A percentile compares a stretch with the other conserved stretches of the same genome.
Conservation (phyloP, 441 rosid genomes). For the Omphalea diandra region DNA sequence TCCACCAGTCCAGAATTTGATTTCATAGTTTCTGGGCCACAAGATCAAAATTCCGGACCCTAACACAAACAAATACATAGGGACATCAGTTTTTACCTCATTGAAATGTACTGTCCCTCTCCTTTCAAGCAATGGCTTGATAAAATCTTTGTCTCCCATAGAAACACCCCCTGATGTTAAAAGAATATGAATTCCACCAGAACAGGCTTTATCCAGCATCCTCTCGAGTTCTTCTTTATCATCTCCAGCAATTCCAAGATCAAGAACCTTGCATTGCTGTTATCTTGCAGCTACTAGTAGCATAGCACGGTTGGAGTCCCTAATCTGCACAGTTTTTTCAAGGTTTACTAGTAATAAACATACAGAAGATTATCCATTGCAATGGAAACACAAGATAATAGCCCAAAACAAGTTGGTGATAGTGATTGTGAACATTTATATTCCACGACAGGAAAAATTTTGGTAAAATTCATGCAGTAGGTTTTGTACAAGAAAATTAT, state of each 20-base stretch:
- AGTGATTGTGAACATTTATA: not conserved
- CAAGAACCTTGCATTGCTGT: slow-evolving; percentile 77
- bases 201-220: slow-evolving; percentile 55
- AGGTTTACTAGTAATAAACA: slow-evolving; percentile 9
- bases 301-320: slow-evolving; percentile 97
- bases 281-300: slow-evolving; percentile 74
- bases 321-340: slow-evolving; percentile 54
- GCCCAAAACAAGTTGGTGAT: not conserved
- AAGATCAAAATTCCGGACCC: too few species aligned
- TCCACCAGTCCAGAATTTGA: too few species aligned
- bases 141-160: slow-evolving; percentile 96
- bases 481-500: not conserved
- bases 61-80: not conserved
- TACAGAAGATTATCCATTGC: slow-evolving; percentile 2
- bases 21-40: too few species aligned
- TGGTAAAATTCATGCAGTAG: not conserved
- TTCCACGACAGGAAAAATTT: not conserved
- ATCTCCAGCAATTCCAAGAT: slow-evolving; percentile 85
- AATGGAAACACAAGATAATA: slow-evolving; percentile 1
- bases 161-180: slow-evolving; percentile 97
- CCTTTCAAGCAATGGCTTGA: slow-evolving; percentile 78
- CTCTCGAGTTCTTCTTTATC: slow-evolving; percentile 66
- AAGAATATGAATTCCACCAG: slow-evolving; percentile 73
- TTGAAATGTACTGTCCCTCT: slow-evolving; percentile 70
- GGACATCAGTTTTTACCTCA: slow-evolving; percentile 48